phyloP scores from a whole-genome alignment of 768 basidiomycete genomes.

The Holtermanniella nyarrowii region DNA sequence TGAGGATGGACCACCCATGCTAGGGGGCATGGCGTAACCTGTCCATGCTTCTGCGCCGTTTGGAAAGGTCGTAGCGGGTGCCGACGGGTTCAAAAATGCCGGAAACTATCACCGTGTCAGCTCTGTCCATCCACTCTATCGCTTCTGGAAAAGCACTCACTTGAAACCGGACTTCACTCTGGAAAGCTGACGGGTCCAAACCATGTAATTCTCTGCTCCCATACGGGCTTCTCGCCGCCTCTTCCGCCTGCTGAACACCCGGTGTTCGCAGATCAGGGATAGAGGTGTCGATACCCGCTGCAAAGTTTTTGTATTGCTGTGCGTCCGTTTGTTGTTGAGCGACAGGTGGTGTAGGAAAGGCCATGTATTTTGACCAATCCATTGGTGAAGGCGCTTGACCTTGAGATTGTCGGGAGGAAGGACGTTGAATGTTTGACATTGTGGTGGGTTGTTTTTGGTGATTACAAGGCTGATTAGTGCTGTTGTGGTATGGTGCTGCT shows the following conservation, averaged over 20 bases:
- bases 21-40: conserved; percentile 21
- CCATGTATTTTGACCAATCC: conserved; percentile 30
- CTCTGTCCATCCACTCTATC: too few species aligned
- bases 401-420: too few species aligned
- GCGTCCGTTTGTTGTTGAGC: not conserved
- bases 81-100: conserved; percentile 10
- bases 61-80: conserved; percentile 26
- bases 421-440: not conserved
- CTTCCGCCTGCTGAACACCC: conserved; percentile 14
- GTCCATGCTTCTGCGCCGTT: conserved; percentile 40
- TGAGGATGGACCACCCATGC: conserved; percentile 10
- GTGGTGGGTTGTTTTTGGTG: not conserved
- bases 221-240: not conserved
- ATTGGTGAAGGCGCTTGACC: conserved; percentile 15
- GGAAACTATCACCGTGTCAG: too few species aligned
- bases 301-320: conserved; percentile 1
- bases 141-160: conserved; percentile 30
- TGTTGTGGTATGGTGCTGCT: too few species aligned
- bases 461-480: too few species aligned
- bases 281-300: not conserved
- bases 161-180: conserved; percentile 34
- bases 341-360: conserved; percentile 29
- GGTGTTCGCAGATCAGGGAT: not conserved
- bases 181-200: conserved; percentile 39
- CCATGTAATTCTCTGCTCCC: conserved; percentile 4